Conservation (phyloP, 495 filamentous ascomycete genomes). For the Monascus purpureus region DNA sequence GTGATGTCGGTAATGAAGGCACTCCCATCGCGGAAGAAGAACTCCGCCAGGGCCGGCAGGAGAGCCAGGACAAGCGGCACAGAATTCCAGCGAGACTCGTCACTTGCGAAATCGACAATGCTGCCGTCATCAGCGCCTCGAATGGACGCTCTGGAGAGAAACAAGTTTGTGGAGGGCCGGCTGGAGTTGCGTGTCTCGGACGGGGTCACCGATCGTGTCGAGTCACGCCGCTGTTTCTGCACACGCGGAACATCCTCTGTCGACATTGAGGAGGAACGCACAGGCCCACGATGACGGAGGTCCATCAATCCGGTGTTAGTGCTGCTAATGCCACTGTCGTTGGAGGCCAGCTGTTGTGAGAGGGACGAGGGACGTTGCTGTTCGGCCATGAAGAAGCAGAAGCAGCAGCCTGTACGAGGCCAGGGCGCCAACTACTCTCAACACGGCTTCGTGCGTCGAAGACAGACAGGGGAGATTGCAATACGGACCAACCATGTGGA, state of each 20-base stretch:
- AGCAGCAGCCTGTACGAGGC: too few species aligned
- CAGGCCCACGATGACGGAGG: slow-evolving; percentile 28
- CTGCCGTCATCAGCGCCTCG: background rate
- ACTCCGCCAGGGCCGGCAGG: slow-evolving; percentile 68
- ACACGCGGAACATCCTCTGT: slow-evolving; percentile 14
- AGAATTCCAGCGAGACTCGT: slow-evolving; percentile 58
- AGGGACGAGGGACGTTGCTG: background rate
- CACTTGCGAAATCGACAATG: slow-evolving; percentile 12
- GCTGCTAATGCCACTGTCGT: slow-evolving; percentile 1
- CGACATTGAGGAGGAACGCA: slow-evolving; percentile 28
- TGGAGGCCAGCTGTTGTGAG: slow-evolving; percentile 1
- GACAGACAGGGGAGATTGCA: too few species aligned
- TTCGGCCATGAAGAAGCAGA: slow-evolving; percentile 3
- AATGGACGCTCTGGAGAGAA: slow-evolving; percentile 42
- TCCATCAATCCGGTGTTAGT: slow-evolving; percentile 5
- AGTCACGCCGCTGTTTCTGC: slow-evolving; percentile 47
- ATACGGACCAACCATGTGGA: too few species aligned
- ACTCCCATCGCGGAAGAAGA: slow-evolving; percentile 75
- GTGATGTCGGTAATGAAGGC: slow-evolving; percentile 73
- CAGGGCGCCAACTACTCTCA: too few species aligned
- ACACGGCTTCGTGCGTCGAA: too few species aligned
- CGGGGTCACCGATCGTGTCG: slow-evolving; percentile 57
- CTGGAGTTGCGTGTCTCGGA: slow-evolving; percentile 53
- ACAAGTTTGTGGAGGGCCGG: slow-evolving; percentile 53
- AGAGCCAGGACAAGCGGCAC: slow-evolving; percentile 69